Conservation (phyloP, 257 asterid genomes). For the Ophiorrhiza pumila region DNA sequence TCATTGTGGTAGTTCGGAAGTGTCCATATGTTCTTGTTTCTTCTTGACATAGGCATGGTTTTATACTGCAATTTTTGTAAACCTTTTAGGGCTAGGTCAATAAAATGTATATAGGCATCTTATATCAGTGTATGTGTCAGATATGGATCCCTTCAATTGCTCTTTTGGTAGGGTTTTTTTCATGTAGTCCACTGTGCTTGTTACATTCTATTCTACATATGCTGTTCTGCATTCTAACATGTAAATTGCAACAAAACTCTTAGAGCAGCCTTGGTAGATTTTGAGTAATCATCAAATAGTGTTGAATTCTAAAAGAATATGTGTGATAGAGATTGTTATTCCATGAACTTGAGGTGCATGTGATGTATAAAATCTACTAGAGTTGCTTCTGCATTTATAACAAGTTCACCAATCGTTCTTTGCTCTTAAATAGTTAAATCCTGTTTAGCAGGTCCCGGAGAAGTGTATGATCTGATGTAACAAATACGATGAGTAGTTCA, state of each 20-base stretch:
- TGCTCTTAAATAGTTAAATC: neutral
- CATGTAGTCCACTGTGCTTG: neutral
- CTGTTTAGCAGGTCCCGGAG: constrained; percentile 10
- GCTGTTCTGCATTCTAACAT: neutral
- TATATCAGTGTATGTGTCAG: neutral
- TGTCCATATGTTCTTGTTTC: neutral
- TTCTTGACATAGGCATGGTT: neutral
- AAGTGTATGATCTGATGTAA: constrained; percentile 8
- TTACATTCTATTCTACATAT: neutral
- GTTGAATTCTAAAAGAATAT: neutral
- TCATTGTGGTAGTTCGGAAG: neutral
- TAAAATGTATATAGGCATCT: neutral
- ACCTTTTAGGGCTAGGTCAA: neutral
- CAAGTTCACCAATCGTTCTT: neutral
- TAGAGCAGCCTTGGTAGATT: neutral
- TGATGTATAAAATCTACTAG: neutral
- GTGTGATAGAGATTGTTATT: neutral
- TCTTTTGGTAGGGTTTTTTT: neutral
- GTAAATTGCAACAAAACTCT: neutral
- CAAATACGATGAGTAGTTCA: constrained; percentile 9
- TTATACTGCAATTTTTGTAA: neutral
- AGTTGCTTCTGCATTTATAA: neutral
- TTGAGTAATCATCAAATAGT: neutral
- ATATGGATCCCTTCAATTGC: neutral
- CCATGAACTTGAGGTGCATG: neutral